Evolutionary conservation across 208 protist genomes (phyloP).

Genomic region (Trypanosoma scelopori): DNA sequence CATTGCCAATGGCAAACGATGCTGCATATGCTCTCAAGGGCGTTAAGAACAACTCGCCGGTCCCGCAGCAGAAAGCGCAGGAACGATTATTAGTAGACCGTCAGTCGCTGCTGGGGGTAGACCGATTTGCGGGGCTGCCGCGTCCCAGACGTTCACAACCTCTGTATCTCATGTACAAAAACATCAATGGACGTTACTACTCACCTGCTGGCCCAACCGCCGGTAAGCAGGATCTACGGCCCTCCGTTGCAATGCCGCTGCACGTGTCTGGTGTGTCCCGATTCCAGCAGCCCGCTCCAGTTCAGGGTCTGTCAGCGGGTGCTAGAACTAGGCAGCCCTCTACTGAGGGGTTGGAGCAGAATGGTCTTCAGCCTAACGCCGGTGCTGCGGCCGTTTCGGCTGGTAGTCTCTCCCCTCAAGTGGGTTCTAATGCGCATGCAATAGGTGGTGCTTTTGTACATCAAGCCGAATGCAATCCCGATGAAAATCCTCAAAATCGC

Average conservation of each 20-base stretch:
- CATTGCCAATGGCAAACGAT: too few species aligned
- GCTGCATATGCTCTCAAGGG: too few species aligned
- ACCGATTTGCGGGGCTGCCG: not conserved
- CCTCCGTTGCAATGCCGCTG: not conserved
- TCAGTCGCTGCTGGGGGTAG: too few species aligned
- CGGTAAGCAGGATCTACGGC: not conserved
- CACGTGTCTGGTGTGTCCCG: not conserved
- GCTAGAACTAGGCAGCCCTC: not conserved
- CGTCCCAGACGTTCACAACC: not conserved
- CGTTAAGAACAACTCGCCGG: too few species aligned
- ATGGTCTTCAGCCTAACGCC: not conserved
- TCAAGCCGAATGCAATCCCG: not conserved
- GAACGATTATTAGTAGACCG: too few species aligned
- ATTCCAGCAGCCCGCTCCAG: not conserved
- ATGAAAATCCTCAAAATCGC: not conserved
- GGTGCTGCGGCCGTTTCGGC: slow-evolving; percentile 11
- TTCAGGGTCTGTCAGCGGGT: not conserved
- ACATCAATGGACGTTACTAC: slow-evolving; percentile 30
- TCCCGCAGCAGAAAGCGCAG: too few species aligned
- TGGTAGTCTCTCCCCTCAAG: not conserved
- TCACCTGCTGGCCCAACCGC: not conserved
- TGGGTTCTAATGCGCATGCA: not conserved
- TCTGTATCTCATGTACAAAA: slow-evolving; percentile 30
- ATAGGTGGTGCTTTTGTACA: not conserved
- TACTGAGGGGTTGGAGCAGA: not conserved